These are phyloP conservation scores for Santalum album DNA, from an alignment of 164 flowering plant species.

Conservation along the genomic window DNA sequence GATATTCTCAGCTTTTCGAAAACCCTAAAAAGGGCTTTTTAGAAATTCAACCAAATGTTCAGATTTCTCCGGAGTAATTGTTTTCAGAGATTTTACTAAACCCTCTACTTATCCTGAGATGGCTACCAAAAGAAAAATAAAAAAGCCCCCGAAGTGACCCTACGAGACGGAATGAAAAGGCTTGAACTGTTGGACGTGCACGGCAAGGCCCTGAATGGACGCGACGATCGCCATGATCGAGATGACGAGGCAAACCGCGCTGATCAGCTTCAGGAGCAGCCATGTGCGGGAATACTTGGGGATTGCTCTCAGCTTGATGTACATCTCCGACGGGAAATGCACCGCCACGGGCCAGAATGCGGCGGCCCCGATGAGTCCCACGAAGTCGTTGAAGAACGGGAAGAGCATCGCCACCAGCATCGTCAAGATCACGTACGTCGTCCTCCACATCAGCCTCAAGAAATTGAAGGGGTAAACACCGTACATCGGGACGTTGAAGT, in stretches of 20 bases:
- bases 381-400: conserved; percentile 22
- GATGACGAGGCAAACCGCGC: conserved; percentile 12
- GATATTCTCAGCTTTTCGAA: too few species aligned
- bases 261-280: conserved; percentile 15
- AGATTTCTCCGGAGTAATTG: too few species aligned
- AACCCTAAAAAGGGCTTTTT: too few species aligned
- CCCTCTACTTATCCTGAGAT: too few species aligned
- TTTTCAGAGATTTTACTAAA: too few species aligned
- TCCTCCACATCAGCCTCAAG: conserved; percentile 31
- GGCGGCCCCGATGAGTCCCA: conserved; percentile 18
- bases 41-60: too few species aligned
- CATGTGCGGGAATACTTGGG: conserved; percentile 1
- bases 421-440: conserved; percentile 21
- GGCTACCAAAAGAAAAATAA: too few species aligned
- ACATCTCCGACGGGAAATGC: conserved; percentile 16
- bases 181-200: conserved; percentile 11
- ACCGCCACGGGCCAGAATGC: conserved; percentile 21
- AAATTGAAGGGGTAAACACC: conserved; percentile 15
- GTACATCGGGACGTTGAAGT: conserved; percentile 4
- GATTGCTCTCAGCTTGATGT: conserved; percentile 9
- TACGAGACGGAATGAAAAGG: conserved; percentile 12
- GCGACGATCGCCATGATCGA: conserved; percentile 17
- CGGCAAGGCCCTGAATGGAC: conserved; percentile 15
- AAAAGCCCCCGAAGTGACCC: too few species aligned
- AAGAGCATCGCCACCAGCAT: conserved; percentile 15